These are phyloP conservation scores for Fraxinus baroniana DNA, from an alignment of 305 asterid species.

Conservation along the genomic window DNA sequence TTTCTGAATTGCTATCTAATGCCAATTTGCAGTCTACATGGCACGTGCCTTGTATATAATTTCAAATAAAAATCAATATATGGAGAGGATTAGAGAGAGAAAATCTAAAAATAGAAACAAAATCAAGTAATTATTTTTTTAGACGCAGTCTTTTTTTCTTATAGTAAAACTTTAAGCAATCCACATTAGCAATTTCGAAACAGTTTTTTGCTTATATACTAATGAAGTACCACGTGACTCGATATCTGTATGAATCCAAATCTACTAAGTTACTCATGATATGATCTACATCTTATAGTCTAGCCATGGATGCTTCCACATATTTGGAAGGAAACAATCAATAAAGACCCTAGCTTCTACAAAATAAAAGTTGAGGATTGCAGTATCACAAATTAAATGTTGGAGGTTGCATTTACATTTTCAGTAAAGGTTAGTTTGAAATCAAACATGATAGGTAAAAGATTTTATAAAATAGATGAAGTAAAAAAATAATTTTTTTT, in stretches of 20 bases:
- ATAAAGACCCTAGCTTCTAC: background rate
- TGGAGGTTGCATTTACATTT: background rate
- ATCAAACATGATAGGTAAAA: background rate
- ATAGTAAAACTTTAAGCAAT: background rate
- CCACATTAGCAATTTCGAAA: background rate
- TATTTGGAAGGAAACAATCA: background rate
- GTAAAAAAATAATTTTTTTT: too few relatives aligned
- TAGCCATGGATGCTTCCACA: background rate
- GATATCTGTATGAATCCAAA: background rate
- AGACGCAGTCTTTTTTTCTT: background rate
- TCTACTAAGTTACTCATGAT: background rate
- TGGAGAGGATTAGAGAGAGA: too few relatives aligned
- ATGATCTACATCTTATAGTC: background rate
- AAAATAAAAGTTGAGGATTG: background rate
- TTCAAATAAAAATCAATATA: too few relatives aligned
- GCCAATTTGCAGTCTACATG: too few relatives aligned
- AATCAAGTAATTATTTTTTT: too few relatives aligned
- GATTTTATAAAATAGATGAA: too few relatives aligned
- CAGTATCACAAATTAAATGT: background rate
- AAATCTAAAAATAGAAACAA: too few relatives aligned
- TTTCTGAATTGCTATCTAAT: too few relatives aligned
- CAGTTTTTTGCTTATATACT: background rate
- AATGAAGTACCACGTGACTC: background rate
- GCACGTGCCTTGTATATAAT: too few relatives aligned
- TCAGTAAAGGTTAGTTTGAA: background rate